Evolutionary conservation across 805 yeast genomes (phyloP).

Genomic region (Jamesozyma lodderae): DNA sequence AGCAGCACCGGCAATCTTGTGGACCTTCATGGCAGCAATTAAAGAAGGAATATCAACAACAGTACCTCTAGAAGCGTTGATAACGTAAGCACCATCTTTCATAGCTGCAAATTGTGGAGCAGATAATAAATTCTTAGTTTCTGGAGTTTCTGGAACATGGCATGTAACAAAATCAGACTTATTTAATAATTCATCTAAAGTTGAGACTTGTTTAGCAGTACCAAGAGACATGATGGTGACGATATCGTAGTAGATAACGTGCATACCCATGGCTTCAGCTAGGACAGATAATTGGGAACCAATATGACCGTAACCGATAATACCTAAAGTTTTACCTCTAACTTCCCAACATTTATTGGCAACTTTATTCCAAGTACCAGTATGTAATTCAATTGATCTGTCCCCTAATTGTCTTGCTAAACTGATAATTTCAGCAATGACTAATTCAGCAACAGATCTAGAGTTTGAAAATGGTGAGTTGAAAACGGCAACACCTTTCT

Average conservation of each 20-base stretch:
- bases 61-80: slow-evolving; percentile 96
- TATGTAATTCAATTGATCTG: slow-evolving; percentile 89
- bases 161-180: slow-evolving; percentile 82
- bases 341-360: slow-evolving; percentile 95
- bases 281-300: slow-evolving; percentile 94
- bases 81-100: slow-evolving; percentile 91
- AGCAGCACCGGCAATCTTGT: slow-evolving; percentile 95
- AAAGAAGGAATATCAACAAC: slow-evolving; percentile 94
- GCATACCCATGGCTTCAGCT: slow-evolving; percentile 98
- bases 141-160: slow-evolving; percentile 92
- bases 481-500: slow-evolving; percentile 90
- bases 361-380: slow-evolving; percentile 97
- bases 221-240: slow-evolving; percentile 92
- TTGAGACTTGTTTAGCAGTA: slow-evolving; percentile 84
- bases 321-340: slow-evolving; percentile 96
- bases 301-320: slow-evolving; percentile 96
- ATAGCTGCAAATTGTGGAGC: slow-evolving; percentile 88
- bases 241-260: slow-evolving; percentile 87
- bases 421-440: slow-evolving; percentile 87
- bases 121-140: slow-evolving; percentile 82
- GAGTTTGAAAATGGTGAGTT: slow-evolving; percentile 98
- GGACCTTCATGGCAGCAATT: slow-evolving; percentile 81
- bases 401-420: slow-evolving; percentile 96
- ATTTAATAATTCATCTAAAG: slow-evolving; percentile 72
- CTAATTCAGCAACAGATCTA: slow-evolving; percentile 95